These are phyloP conservation scores for Sequoiadendron giganteum DNA, from an alignment of 75 land plant species.

Conservation along the genomic window DNA sequence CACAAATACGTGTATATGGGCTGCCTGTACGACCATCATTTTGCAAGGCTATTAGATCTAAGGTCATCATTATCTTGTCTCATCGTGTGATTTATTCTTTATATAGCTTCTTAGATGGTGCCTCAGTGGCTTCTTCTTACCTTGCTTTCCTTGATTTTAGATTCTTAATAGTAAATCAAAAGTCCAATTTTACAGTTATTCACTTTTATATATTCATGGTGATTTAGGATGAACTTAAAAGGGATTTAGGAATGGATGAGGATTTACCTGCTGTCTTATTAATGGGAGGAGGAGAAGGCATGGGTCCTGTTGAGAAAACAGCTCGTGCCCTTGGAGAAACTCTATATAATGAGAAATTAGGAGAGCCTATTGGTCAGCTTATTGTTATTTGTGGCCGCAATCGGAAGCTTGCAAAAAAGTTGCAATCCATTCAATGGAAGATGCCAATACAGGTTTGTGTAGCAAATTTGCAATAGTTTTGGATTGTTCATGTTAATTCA, in stretches of 20 bases:
- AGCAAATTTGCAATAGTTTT: background rate
- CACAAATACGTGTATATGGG: constrained; percentile 91
- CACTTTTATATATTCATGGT: background rate
- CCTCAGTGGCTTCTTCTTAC: background rate
- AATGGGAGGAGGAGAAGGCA: constrained; percentile 99
- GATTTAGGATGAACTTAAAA: constrained; percentile 68
- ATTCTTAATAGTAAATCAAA: background rate
- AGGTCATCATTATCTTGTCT: constrained; percentile 47
- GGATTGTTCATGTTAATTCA: background rate
- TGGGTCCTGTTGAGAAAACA: constrained; percentile 98
- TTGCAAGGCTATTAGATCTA: constrained; percentile 74
- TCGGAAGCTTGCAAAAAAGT: constrained; percentile 71
- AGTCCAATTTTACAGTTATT: background rate
- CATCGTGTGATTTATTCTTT: background rate
- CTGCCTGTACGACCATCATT: constrained; percentile 97
- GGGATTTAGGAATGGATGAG: constrained; percentile 87
- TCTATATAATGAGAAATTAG: constrained; percentile 60
- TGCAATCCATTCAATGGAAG: constrained; percentile 68
- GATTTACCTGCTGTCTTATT: constrained; percentile 90
- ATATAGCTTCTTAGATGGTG: background rate
- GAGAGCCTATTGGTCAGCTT: constrained; percentile 80
- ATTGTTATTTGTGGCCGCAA: constrained; percentile 93
- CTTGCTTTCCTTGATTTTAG: background rate
- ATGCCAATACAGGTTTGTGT: constrained; percentile 80
- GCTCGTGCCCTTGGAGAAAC: constrained; percentile 84